Evolutionary conservation across 2,329 filamentous ascomycete genomes (phyloP).

Genomic region (Magnaporthiopsis rhizophila): DNA sequence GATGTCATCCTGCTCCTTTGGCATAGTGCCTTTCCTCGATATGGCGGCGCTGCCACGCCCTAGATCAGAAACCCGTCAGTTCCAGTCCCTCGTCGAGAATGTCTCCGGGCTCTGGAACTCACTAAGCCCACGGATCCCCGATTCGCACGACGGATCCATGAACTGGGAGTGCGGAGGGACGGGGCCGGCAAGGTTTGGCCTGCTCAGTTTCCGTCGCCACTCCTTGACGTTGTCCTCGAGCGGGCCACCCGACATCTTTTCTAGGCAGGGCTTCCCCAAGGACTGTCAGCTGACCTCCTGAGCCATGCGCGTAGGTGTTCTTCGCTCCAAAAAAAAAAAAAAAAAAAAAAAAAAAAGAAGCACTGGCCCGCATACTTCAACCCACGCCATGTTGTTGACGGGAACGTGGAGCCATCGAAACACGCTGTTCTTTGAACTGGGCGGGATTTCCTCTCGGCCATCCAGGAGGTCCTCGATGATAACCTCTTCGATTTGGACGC

Average conservation of each 20-base stretch:
- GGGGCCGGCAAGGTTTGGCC: background rate
- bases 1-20: background rate
- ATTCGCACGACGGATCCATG: background rate
- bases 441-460: background rate
- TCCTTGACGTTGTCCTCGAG: background rate
- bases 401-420: background rate
- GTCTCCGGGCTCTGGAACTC: background rate
- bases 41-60: background rate
- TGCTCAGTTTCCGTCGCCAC: background rate
- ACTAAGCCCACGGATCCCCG: background rate
- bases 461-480: background rate
- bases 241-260: background rate
- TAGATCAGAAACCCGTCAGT: background rate
- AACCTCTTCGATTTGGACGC: background rate
- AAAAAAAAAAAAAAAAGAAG: too few relatives aligned
- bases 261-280: background rate
- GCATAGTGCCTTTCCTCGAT: background rate
- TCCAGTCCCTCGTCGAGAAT: too few relatives aligned
- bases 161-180: background rate
- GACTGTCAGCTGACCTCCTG: background rate
- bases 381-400: background rate
- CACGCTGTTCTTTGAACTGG: background rate
- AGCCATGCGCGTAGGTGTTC: too few relatives aligned
- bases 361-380: background rate
- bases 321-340: too few relatives aligned